These are phyloP conservation scores for Eucalyptus sideroxylon DNA, from an alignment of 345 rosid species.

Conservation along the genomic window DNA sequence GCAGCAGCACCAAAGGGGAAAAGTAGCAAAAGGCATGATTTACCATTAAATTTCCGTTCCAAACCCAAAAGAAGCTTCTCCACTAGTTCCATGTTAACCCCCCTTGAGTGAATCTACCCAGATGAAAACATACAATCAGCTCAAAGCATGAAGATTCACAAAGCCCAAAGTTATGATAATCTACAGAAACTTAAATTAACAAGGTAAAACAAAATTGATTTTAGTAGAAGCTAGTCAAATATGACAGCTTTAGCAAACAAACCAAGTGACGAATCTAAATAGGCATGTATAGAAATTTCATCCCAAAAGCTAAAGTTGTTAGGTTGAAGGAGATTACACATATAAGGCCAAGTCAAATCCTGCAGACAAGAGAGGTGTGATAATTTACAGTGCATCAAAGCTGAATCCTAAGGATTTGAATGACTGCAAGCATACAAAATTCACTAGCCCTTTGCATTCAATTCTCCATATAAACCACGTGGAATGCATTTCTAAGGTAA, in stretches of 20 bases:
- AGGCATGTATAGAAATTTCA: background rate
- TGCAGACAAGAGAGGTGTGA: background rate
- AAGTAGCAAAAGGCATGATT: background rate
- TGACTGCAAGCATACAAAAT: background rate
- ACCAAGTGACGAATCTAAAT: background rate
- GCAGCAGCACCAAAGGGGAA: background rate
- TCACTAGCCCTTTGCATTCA: background rate
- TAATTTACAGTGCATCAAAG: background rate
- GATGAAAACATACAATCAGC: background rate
- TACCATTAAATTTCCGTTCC: constrained; percentile 62
- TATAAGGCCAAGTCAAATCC: background rate
- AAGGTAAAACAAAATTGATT: background rate
- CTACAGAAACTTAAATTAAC: background rate
- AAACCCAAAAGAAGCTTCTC: constrained; percentile 58
- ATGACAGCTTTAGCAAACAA: background rate
- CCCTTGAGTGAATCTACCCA: constrained; percentile 71
- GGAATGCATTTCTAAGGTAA: background rate
- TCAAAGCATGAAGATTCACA: background rate
- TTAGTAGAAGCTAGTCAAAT: background rate
- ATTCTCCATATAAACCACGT: background rate
- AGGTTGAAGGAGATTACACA: background rate
- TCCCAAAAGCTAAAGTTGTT: background rate
- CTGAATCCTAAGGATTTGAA: background rate
- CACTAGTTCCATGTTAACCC: constrained; percentile 62
- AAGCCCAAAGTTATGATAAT: background rate